These are phyloP conservation scores for Grosmannia serpens DNA, from an alignment of 2,329 filamentous ascomycete genomes.

Conservation along the genomic window DNA sequence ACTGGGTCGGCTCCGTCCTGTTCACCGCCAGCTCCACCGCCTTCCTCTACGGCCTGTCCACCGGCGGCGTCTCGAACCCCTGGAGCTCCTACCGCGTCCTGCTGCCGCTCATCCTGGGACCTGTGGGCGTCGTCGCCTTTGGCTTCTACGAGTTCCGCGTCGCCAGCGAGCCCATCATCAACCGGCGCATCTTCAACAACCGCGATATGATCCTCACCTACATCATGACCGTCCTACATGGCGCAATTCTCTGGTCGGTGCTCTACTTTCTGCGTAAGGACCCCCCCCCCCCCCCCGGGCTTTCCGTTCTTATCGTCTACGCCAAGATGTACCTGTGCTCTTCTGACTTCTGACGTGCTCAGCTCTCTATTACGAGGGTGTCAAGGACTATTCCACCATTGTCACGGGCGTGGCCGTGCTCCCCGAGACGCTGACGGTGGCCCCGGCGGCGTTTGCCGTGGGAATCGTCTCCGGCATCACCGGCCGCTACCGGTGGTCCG, in stretches of 20 bases:
- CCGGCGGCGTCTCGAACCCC: slow-evolving; percentile 27
- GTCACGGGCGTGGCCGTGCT: slow-evolving; percentile 19
- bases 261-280: slow-evolving; percentile 38
- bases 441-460: slow-evolving; percentile 11
- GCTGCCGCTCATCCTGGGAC: slow-evolving; percentile 29
- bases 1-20: slow-evolving; percentile 31
- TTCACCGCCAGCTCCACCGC: slow-evolving; percentile 26
- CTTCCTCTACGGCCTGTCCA: slow-evolving; percentile 31
- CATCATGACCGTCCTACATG: slow-evolving; percentile 44
- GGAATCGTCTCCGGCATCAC: slow-evolving; percentile 11
- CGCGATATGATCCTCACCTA: slow-evolving; percentile 15
- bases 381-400: slow-evolving; percentile 20
- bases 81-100: slow-evolving; percentile 30
- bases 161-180: slow-evolving; percentile 24
- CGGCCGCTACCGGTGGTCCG: slow-evolving; percentile 20
- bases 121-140: slow-evolving; percentile 21
- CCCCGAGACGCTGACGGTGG: slow-evolving; percentile 14
- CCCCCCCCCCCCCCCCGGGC: neutral
- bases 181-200: slow-evolving; percentile 32
- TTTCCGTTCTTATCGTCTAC: neutral
- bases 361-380: slow-evolving; percentile 17
- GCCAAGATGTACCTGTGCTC: neutral
- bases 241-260: slow-evolving; percentile 40
- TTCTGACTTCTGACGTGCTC: neutral
- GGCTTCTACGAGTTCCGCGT: slow-evolving; percentile 8